Conservation (phyloP, 257 asterid genomes). For the Solanum piurae region DNA sequence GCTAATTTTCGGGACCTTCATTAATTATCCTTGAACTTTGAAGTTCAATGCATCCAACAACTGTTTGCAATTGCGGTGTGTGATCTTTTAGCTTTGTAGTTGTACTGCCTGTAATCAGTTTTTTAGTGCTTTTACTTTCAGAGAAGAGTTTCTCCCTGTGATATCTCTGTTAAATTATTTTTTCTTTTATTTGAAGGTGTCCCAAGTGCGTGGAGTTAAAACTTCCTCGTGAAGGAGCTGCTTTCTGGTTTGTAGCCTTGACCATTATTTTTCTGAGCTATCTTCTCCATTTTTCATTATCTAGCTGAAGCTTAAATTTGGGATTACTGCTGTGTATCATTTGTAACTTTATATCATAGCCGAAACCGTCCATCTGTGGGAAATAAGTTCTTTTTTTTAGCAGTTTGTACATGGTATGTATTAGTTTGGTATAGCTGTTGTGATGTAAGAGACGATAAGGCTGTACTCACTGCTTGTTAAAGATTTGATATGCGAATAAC, state of each 20-base stretch:
- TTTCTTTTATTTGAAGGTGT: constrained; percentile 38
- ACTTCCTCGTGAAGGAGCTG: constrained; percentile 94
- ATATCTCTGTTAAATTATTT: not conserved
- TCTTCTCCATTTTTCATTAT: not conserved
- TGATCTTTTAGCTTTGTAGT: not conserved
- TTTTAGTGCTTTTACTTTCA: not conserved
- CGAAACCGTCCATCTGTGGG: not conserved
- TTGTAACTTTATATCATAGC: not conserved
- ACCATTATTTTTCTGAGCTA: not conserved
- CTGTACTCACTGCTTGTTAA: not conserved
- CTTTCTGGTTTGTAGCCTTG: constrained; percentile 81
- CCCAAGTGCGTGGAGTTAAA: constrained; percentile 86
- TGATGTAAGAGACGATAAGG: not conserved
- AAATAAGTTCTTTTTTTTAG: not conserved
- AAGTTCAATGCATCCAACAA: not conserved
- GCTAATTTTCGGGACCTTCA: not conserved
- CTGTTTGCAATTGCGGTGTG: not conserved
- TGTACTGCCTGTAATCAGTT: not conserved
- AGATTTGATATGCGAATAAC: not conserved
- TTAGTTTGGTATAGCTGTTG: not conserved
- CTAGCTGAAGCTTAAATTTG: not conserved
- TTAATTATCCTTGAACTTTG: not conserved
- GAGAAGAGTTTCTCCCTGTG: not conserved
- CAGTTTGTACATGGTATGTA: not conserved
- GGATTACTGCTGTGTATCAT: not conserved